Conservation (phyloP, 805 yeast species). For the Starmera dryadoides region DNA sequence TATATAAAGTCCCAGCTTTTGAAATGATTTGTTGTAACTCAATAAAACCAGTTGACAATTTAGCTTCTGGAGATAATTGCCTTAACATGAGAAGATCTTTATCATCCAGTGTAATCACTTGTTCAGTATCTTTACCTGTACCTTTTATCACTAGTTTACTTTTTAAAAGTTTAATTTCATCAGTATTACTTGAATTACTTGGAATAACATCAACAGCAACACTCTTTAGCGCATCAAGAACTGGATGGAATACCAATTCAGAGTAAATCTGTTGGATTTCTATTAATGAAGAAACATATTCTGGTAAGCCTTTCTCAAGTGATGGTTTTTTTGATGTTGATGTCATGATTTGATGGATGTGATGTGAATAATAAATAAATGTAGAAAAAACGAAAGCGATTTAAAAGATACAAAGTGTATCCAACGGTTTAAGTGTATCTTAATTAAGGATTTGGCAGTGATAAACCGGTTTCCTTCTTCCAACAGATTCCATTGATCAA, state of each 20-base stretch:
- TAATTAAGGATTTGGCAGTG: too few species aligned
- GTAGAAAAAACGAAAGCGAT: too few species aligned
- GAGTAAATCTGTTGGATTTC: neutral
- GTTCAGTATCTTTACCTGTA: neutral
- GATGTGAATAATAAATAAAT: neutral
- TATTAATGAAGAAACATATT: neutral
- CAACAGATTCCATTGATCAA: too few species aligned
- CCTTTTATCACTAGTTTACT: neutral
- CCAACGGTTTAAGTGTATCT: too few species aligned
- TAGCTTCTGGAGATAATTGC: neutral
- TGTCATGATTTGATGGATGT: neutral
- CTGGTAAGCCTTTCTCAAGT: too few species aligned
- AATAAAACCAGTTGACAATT: neutral
- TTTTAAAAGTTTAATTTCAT: neutral
- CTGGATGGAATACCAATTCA: neutral
- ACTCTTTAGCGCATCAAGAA: neutral
- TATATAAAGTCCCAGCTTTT: too few species aligned
- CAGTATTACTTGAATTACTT: too few species aligned
- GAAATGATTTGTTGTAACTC: neutral
- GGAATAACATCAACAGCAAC: neutral
- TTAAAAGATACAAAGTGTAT: too few species aligned
- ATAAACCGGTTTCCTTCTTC: too few species aligned
- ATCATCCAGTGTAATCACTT: neutral
- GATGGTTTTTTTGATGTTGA: too few species aligned
- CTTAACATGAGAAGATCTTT: neutral